phyloP scores from a whole-genome alignment of 2,329 filamentous ascomycete genomes.

The Epichloe glyceriae region DNA sequence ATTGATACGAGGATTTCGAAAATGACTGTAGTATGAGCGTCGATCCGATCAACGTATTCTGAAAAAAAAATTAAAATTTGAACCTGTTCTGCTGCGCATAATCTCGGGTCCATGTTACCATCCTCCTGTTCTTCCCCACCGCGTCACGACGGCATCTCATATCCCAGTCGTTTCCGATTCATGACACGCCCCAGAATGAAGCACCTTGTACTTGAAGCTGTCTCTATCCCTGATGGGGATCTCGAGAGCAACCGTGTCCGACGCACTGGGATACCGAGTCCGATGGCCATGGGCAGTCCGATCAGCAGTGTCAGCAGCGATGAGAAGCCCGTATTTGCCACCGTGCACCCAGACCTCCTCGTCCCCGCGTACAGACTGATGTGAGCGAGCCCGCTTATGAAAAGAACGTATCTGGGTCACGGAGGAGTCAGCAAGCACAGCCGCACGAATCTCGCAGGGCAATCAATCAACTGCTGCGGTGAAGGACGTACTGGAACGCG shows the following conservation, averaged over 20 bases:
- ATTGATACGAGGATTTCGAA: background rate
- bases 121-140: background rate
- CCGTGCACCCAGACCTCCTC: conserved; percentile 24
- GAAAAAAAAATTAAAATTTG: too few relatives aligned
- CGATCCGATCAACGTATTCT: too few relatives aligned
- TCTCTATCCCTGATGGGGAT: conserved; percentile 3
- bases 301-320: conserved; percentile 28
- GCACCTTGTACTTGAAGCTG: conserved; percentile 4
- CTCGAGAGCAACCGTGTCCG: conserved; percentile 22
- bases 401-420: conserved; percentile 19
- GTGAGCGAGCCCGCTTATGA: conserved; percentile 26
- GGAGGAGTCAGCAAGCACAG: background rate
- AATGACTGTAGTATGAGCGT: too few relatives aligned
- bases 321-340: conserved; percentile 27
- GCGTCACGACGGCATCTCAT: background rate
- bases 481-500: conserved; percentile 22
- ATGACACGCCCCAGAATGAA: conserved; percentile 4
- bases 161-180: conserved; percentile 3
- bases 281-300: conserved; percentile 26
- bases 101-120: background rate
- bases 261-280: conserved; percentile 25
- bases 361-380: conserved; percentile 26
- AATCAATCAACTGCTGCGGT: background rate
- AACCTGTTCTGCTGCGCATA: background rate
- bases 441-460: background rate